Conservation (phyloP, 192 early-diverging fungal genomes). For the Spinellus fusiger region DNA sequence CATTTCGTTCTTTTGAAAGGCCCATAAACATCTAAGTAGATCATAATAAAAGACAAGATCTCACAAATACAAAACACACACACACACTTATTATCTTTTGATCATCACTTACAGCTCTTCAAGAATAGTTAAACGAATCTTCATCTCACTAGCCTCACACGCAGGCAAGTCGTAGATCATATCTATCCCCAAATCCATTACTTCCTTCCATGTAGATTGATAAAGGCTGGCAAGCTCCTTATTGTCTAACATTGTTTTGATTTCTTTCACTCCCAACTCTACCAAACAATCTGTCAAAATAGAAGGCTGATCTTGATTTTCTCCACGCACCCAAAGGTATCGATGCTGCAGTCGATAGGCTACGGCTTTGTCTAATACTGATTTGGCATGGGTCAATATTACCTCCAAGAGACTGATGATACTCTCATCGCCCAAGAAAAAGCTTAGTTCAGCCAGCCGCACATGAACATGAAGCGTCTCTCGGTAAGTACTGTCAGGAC, state of each 20-base stretch:
- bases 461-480: slow-evolving; percentile 29
- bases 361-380: slow-evolving; percentile 19
- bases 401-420: slow-evolving; percentile 9
- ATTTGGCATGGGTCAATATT: slow-evolving; percentile 16
- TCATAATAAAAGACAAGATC: not conserved
- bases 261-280: slow-evolving; percentile 21
- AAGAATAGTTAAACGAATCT: slow-evolving; percentile 17
- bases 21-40: slow-evolving; percentile 21
- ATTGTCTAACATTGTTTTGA: slow-evolving; percentile 2
- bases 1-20: slow-evolving; percentile 16
- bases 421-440: slow-evolving; percentile 19
- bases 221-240: slow-evolving; percentile 5
- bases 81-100: not conserved
- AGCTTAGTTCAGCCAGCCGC: slow-evolving; percentile 21
- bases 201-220: slow-evolving; percentile 2
- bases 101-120: slow-evolving; percentile 21
- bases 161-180: slow-evolving; percentile 12
- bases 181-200: slow-evolving; percentile 15
- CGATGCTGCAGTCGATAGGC: slow-evolving; percentile 28
- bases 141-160: slow-evolving; percentile 13
- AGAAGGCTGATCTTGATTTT: slow-evolving; percentile 3
- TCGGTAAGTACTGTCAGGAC: slow-evolving; percentile 16
- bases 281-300: slow-evolving; percentile 20
- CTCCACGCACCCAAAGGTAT: slow-evolving; percentile 7
- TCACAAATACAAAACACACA: no score